A percentile compares a stretch with the other conserved stretches of the same genome.
These are phyloP conservation scores for Roridomyces roridus DNA, from an alignment of 768 basidiomycete genomes.

Conservation along the genomic window DNA sequence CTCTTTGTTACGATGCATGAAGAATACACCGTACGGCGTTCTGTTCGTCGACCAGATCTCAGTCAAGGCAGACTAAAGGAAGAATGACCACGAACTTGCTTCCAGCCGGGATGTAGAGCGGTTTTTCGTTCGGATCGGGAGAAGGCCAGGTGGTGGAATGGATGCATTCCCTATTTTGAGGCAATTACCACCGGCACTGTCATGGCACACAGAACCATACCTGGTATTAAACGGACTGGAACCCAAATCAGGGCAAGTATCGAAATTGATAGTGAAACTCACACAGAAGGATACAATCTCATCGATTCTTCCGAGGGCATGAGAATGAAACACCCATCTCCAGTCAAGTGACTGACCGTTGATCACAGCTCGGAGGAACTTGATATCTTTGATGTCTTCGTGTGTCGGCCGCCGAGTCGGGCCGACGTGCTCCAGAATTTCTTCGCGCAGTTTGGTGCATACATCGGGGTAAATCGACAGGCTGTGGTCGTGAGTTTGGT, in stretches of 20 bases:
- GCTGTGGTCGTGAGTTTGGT: background rate
- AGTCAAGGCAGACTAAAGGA: background rate
- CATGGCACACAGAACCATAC: no score
- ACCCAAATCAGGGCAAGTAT: background rate
- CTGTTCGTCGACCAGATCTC: constrained; percentile 10
- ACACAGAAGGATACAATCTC: constrained; percentile 62
- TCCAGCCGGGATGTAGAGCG: constrained; percentile 42
- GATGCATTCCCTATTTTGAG: constrained; percentile 33
- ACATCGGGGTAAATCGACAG: constrained; percentile 48
- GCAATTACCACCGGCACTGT: no score
- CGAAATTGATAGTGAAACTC: constrained; percentile 19
- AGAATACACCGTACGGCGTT: constrained; percentile 38
- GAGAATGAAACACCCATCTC: background rate
- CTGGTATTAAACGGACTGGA: constrained; percentile 47
- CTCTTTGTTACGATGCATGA: constrained; percentile 46
- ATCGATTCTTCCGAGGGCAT: constrained; percentile 47
- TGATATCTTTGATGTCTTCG: constrained; percentile 64
- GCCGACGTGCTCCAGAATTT: constrained; percentile 55
- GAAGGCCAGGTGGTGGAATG: constrained; percentile 39
- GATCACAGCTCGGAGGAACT: constrained; percentile 63
- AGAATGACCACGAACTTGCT: constrained; percentile 33
- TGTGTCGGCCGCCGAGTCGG: constrained; percentile 52
- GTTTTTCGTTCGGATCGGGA: constrained; percentile 30
- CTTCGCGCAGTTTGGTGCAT: constrained; percentile 52
- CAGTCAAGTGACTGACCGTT: constrained; percentile 62